A percentile compares a stretch with the other conserved stretches of the same genome.
Conservation (phyloP, 805 yeast genomes). For the Wickerhamiella kurtzmanii region DNA sequence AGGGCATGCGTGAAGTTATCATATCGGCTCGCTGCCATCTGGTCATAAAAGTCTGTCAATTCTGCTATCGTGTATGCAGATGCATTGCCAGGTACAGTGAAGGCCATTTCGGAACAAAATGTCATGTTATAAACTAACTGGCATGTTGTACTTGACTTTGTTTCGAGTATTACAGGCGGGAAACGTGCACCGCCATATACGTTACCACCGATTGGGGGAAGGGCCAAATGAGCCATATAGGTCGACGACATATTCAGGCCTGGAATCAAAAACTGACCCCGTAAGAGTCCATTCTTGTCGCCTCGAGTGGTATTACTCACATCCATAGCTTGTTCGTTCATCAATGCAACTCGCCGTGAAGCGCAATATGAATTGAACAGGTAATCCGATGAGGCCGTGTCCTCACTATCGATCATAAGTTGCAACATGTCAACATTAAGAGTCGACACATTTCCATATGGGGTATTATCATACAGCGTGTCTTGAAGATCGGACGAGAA, state of each 20-base stretch:
- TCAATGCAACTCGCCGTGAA: slow-evolving; percentile 37
- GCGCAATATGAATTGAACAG: slow-evolving; percentile 62
- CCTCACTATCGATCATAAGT: background rate
- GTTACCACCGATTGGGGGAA: slow-evolving; percentile 9
- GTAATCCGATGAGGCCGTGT: background rate
- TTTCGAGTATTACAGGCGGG: slow-evolving; percentile 37
- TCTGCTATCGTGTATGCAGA: slow-evolving; percentile 25
- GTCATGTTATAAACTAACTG: slow-evolving; percentile 58
- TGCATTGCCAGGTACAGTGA: slow-evolving; percentile 59
- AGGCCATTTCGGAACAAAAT: slow-evolving; percentile 73
- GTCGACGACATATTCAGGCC: slow-evolving; percentile 47
- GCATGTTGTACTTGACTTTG: slow-evolving; percentile 47
- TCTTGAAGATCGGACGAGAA: slow-evolving; percentile 6
- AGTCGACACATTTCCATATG: slow-evolving; percentile 4
- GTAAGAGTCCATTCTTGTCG: slow-evolving; percentile 27
- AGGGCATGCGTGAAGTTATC: slow-evolving; percentile 61
- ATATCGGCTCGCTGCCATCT: slow-evolving; percentile 42
- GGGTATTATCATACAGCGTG: slow-evolving; percentile 10
- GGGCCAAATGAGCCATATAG: slow-evolving; percentile 51
- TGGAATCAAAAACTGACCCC: slow-evolving; percentile 48
- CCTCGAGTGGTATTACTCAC: slow-evolving; percentile 31
- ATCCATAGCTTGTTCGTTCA: slow-evolving; percentile 24
- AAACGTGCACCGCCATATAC: slow-evolving; percentile 51
- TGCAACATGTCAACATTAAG: background rate
- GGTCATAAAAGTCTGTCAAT: slow-evolving; percentile 45